Conservation (phyloP, 768 basidiomycete species). For the Udeniomyces megalosporus region DNA sequence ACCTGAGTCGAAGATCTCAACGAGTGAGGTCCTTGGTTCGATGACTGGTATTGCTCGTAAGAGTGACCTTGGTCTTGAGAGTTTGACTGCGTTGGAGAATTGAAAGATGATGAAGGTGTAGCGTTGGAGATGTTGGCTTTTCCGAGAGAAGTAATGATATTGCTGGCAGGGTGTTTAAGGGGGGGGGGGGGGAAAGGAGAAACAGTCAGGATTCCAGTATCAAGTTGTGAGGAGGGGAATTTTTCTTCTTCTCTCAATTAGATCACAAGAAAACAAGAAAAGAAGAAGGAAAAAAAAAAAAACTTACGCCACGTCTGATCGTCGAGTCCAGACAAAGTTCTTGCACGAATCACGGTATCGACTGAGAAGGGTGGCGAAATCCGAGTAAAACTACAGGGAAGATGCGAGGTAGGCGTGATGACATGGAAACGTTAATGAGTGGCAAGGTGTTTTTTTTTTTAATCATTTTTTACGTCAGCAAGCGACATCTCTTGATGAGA, state of each 20-base stretch:
- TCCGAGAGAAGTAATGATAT: not conserved
- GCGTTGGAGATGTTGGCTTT: not conserved
- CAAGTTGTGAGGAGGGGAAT: no score
- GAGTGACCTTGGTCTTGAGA: not conserved
- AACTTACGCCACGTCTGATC: conserved; percentile 6
- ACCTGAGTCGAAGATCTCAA: not conserved
- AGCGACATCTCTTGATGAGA: not conserved
- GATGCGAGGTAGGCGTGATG: no score
- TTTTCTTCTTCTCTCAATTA: no score
- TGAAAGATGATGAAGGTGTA: no score
- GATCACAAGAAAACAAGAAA: not conserved
- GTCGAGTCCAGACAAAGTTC: conserved; percentile 10
- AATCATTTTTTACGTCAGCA: no score
- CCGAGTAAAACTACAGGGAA: conserved; percentile 64
- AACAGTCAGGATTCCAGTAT: no score
- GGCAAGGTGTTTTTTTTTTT: no score
- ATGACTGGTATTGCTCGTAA: not conserved
- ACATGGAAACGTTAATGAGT: no score
- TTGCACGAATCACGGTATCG: conserved; percentile 5
- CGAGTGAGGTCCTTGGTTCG: not conserved
- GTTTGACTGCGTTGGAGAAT: no score
- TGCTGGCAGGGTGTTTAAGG: not conserved
- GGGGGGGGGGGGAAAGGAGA: not conserved
- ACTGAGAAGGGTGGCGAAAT: conserved; percentile 50
- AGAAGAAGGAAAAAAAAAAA: not conserved